Conservation (phyloP, 495 filamentous ascomycete species). For the Lasiosphaeria hispida region DNA sequence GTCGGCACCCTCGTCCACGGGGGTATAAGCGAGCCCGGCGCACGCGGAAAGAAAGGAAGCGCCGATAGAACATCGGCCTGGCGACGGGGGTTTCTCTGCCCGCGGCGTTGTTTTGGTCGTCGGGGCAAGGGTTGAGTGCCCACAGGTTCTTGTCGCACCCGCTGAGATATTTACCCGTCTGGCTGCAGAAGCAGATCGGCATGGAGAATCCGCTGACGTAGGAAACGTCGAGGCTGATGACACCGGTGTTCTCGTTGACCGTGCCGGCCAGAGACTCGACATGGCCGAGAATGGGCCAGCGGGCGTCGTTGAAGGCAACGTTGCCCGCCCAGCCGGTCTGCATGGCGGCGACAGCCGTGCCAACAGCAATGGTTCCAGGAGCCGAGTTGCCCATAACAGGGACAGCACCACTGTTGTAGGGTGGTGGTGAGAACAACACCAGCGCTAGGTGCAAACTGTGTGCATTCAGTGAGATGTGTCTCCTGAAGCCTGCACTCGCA, state of each 20-base stretch:
- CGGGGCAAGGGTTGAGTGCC: background rate
- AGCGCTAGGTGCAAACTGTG: too few species aligned
- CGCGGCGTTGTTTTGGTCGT: background rate
- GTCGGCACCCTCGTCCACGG: too few species aligned
- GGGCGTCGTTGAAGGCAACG: too few species aligned
- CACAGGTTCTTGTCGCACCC: background rate
- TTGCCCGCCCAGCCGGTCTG: too few species aligned
- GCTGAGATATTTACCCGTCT: background rate
- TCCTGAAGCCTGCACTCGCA: too few species aligned
- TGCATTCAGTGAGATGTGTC: too few species aligned
- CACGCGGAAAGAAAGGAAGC: background rate
- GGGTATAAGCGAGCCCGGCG: background rate
- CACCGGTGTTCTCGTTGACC: background rate
- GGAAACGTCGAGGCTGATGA: background rate
- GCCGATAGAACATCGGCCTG: background rate
- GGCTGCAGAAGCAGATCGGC: background rate
- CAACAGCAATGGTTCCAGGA: too few species aligned
- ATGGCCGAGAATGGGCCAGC: too few species aligned
- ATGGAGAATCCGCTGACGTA: background rate
- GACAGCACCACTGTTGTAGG: too few species aligned
- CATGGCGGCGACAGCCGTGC: too few species aligned
- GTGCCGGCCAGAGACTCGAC: background rate
- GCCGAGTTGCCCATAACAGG: too few species aligned
- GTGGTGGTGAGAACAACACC: too few species aligned
- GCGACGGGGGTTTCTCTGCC: background rate